Evolutionary conservation across 169 alveolate species (phyloP), one percentile per base, ranked within the genome.

Genomic region (Plasmodium adleri): DNA sequence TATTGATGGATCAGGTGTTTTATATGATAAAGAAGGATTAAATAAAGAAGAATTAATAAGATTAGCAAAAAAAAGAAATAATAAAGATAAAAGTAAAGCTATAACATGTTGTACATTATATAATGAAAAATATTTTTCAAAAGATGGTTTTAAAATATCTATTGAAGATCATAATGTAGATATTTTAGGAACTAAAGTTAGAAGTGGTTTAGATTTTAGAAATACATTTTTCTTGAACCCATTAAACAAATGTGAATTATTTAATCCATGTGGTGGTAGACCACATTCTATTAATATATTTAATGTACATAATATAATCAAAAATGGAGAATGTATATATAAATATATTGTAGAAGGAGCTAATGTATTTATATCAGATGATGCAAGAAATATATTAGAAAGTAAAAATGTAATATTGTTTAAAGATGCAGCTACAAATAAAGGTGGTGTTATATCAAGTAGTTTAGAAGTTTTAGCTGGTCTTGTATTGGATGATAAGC

Each of bases 231-330:
- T 92, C 59, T 90, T 92, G 7, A 87, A 91, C 10, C 88, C 92
- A 26, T 87, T 86, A 63, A 92, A 93, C 20, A 3, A 88, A 8
- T 96, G 96, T 20, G 97, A 94, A 64, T 83, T 96, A 70, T 95
- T 96, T 75, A 95, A 94, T 59, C 98, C 98, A 3, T 95, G 97
- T 85, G 98, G 97, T n/a, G 98, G 98, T 22, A 85, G 98, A 43
- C 98, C 97, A 15, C 93, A 94, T 28, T 86, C 97, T 6, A 92
- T 95, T 32, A 94, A 95, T 24, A 93, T 94, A 17, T 94, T 95
- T 63, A 94, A 95, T 64, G 96, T 95, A 0, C 70, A 94, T 78
- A 59, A 66, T 60, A 66, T 95, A 74, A 91, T 93, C 50, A 90
- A 92, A 73, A 91, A 88, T 43, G 96, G 92, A 39, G 91, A 76